Evolutionary conservation across 352 stramenopile genomes (phyloP).

Genomic region (Phytopythium delawarense): DNA sequence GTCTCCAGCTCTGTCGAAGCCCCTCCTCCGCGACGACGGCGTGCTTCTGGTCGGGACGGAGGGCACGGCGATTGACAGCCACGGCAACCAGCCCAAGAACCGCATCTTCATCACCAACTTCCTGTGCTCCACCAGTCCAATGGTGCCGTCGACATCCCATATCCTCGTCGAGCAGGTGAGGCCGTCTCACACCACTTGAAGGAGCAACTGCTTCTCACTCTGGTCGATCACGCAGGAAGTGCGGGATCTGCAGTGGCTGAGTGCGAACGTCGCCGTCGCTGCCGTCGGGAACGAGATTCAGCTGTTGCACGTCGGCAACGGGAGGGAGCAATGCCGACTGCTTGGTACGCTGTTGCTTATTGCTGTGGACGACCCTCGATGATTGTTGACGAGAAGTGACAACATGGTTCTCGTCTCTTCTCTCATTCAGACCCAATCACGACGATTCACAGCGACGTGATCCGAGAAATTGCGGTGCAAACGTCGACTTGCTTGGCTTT

Average conservation of each 20-base stretch:
- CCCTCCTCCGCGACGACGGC: slow-evolving; percentile 69
- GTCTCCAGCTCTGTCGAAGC: slow-evolving; percentile 61
- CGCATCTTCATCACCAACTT: slow-evolving; percentile 66
- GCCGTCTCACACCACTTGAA: not conserved
- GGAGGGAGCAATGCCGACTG: slow-evolving; percentile 24
- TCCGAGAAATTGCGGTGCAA: slow-evolving; percentile 64
- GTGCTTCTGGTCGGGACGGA: slow-evolving; percentile 70
- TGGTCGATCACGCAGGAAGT: slow-evolving; percentile 38
- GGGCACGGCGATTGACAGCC: not conserved
- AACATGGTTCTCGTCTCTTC: not conserved
- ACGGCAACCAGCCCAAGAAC: slow-evolving; percentile 22
- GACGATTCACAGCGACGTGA: slow-evolving; percentile 59
- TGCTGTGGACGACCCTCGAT: not conserved
- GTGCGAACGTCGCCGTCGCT: slow-evolving; percentile 31
- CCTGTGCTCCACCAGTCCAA: slow-evolving; percentile 11
- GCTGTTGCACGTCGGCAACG: slow-evolving; percentile 37
- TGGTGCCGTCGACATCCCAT: slow-evolving; percentile 18
- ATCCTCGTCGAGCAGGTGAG: slow-evolving; percentile 45
- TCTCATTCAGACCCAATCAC: slow-evolving; percentile 39
- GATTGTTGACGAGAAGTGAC: too few relatives aligned
- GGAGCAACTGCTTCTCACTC: not conserved
- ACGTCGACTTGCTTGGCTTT: slow-evolving; percentile 20
- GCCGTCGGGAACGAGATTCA: slow-evolving; percentile 75
- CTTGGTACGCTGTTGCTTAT: slow-evolving; percentile 16
- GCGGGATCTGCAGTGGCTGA: slow-evolving; percentile 70